A percentile compares a stretch with the other conserved stretches of the same genome.
phyloP scores from a whole-genome alignment of 192 early-diverging fungal species.

The Rhizoclosmatium sp. region DNA sequence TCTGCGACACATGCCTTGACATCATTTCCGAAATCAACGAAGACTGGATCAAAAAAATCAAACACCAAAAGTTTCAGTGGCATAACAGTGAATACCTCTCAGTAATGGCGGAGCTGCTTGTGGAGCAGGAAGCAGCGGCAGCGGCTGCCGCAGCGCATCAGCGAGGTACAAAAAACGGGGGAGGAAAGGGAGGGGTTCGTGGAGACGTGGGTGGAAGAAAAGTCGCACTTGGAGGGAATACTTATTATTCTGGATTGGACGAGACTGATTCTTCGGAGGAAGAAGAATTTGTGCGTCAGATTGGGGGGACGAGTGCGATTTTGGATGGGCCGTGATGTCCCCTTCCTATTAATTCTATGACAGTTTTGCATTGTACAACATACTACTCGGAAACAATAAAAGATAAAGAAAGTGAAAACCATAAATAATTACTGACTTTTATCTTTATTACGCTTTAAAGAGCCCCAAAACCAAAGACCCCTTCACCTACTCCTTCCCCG shows the following conservation, averaged over 20 bases:
- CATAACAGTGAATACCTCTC: slow-evolving; percentile 67
- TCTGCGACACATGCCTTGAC: slow-evolving; percentile 65
- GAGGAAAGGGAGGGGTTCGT: neutral
- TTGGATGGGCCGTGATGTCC: slow-evolving; percentile 49
- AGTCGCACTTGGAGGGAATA: slow-evolving; percentile 38
- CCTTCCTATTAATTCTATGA: too few relatives aligned
- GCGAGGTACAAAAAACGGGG: slow-evolving; percentile 1
- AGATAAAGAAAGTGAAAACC: neutral
- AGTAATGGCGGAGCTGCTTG: slow-evolving; percentile 48
- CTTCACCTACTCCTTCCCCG: neutral
- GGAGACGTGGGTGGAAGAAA: neutral
- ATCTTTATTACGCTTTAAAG: neutral
- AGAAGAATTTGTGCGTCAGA: slow-evolving; percentile 39
- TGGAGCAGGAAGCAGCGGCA: slow-evolving; percentile 22
- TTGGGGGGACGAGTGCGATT: slow-evolving; percentile 54
- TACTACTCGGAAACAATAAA: neutral
- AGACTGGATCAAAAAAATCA: slow-evolving; percentile 60
- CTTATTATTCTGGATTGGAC: slow-evolving; percentile 30
- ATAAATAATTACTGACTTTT: neutral
- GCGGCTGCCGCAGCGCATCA: slow-evolving; percentile 28
- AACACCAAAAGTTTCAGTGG: slow-evolving; percentile 59
- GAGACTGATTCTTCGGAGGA: slow-evolving; percentile 46
- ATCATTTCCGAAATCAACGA: slow-evolving; percentile 64
- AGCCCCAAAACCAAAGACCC: slow-evolving; percentile 18
- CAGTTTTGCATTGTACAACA: too few relatives aligned